Evolutionary conservation across 257 asterid species (phyloP), one percentile per base, ranked within the genome.

Genomic region (Nicotiana noctiflora): DNA sequence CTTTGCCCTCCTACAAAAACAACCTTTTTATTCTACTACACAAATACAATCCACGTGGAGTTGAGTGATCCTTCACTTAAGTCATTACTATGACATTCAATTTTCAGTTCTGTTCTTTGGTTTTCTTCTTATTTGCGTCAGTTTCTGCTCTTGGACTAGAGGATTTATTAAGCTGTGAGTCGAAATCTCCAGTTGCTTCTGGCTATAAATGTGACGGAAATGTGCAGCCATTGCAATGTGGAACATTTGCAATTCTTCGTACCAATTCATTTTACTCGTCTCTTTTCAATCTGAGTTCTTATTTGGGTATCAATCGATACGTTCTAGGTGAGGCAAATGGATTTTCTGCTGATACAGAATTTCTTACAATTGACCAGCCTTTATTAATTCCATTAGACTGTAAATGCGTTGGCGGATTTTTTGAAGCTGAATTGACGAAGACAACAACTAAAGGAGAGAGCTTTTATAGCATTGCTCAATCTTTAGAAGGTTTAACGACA

Each of bases 381-480:
- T 18, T 89, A 32, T 60, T 90, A 86, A 86, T 92, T 83, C 93
- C 95, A 25, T 80, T 90, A 65, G 86, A 89, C 8, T 88, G 95
- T 56, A 70, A 79, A 25, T 88, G 91, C 21, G 66, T 75, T 17
- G 84, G 79, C 34, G 86, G 87, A 12, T 74, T 82, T 31, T 89
- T 84, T 51, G 88, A 52, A 80, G 92, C 93, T 29, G 84, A 86
- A 67, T 31, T 90, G 78, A 85, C 21, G 15, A 92, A 65, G 46
- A 83, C 72, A 14, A 85, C 88, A 14, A 49, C n/a, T 31, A 65
- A 84, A 88, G 92, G 95, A 5, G 93, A 87, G 78, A 92, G 87
- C 88, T 86, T 90, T 80, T 29, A 27, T 80, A 81, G 76, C 51
- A 89, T 92, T 80, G 87, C 88, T 57, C 84, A 86, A 80, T 88